Percentiles rank a stretch among this genome's conserved stretches.
phyloP scores from a whole-genome alignment of 2,329 filamentous ascomycete species.

The Pyrenophora tritici-repentis region DNA sequence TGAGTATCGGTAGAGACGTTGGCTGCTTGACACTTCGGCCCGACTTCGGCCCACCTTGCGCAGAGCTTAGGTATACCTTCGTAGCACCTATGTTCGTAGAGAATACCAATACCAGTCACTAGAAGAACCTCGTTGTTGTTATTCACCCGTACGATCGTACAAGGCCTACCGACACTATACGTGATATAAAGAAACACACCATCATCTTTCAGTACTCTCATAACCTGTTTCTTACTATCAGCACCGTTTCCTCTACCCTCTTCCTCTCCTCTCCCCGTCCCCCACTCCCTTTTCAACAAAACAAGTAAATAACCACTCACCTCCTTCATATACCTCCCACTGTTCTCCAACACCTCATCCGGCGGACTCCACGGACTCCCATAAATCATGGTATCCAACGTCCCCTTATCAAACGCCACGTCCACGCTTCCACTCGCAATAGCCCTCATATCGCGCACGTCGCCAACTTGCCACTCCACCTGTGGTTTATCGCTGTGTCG shows the following conservation, averaged over 20 bases:
- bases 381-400: slow-evolving; percentile 61
- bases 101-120: too few relatives aligned
- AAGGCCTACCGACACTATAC: too few relatives aligned
- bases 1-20: too few relatives aligned
- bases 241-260: not conserved
- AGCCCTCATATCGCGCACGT: slow-evolving; percentile 57
- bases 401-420: slow-evolving; percentile 63
- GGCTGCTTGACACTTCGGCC: too few relatives aligned
- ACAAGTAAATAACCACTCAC: too few relatives aligned
- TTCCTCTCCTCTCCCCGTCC: not conserved
- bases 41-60: too few relatives aligned
- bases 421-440: slow-evolving; percentile 53
- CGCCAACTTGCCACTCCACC: slow-evolving; percentile 58
- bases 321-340: slow-evolving; percentile 56
- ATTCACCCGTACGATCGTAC: too few relatives aligned
- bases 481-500: slow-evolving; percentile 47
- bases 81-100: too few relatives aligned
- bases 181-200: slow-evolving; percentile 58
- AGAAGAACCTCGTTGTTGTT: too few relatives aligned
- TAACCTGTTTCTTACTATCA: slow-evolving; percentile 41
- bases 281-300: too few relatives aligned
- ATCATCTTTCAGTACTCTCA: slow-evolving; percentile 54
- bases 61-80: too few relatives aligned
- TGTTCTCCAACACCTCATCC: slow-evolving; percentile 55
- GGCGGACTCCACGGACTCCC: slow-evolving; percentile 61